Conservation (phyloP, 2,329 filamentous ascomycete species). For the Teratosphaeria viscida region DNA sequence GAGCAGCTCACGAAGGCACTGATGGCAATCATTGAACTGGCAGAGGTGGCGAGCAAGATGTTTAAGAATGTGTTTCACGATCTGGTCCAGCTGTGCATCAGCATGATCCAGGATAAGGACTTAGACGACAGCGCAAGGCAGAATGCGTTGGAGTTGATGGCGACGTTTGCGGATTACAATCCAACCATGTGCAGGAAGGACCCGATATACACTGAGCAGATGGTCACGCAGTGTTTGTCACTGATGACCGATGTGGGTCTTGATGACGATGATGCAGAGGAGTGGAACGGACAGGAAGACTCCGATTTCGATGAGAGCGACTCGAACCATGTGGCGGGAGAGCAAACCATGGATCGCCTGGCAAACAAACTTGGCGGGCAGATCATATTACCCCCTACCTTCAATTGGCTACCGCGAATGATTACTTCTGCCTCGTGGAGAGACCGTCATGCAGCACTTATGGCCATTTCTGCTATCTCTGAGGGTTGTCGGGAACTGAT, state of each 20-base stretch:
- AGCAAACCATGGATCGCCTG: slow-evolving; percentile 95
- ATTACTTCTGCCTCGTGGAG: slow-evolving; percentile 91
- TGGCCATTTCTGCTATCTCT: slow-evolving; percentile 98
- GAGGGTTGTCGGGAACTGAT: slow-evolving; percentile 94
- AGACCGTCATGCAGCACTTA: slow-evolving; percentile 89
- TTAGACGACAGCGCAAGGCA: slow-evolving; percentile 81
- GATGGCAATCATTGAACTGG: slow-evolving; percentile 83
- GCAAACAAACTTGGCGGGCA: slow-evolving; percentile 96
- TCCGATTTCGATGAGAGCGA: slow-evolving; percentile 94
- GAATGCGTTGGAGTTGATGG: slow-evolving; percentile 93
- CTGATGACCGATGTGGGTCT: slow-evolving; percentile 94
- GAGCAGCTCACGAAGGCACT: slow-evolving; percentile 86
- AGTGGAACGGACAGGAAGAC: slow-evolving; percentile 91
- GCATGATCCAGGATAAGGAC: slow-evolving; percentile 92
- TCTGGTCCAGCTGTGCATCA: slow-evolving; percentile 83
- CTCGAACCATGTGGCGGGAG: slow-evolving; percentile 91
- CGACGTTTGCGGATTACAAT: slow-evolving; percentile 90
- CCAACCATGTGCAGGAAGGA: slow-evolving; percentile 94
- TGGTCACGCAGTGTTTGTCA: slow-evolving; percentile 97
- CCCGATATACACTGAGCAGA: slow-evolving; percentile 78
- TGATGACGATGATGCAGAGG: slow-evolving; percentile 87
- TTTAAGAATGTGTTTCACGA: slow-evolving; percentile 92
- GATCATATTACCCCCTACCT: slow-evolving; percentile 84
- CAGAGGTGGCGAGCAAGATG: slow-evolving; percentile 92
- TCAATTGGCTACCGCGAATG: slow-evolving; percentile 95